These are phyloP conservation scores for Gracilariopsis chorda DNA, from an alignment of 23 red algal genomes.

Conservation along the genomic window DNA sequence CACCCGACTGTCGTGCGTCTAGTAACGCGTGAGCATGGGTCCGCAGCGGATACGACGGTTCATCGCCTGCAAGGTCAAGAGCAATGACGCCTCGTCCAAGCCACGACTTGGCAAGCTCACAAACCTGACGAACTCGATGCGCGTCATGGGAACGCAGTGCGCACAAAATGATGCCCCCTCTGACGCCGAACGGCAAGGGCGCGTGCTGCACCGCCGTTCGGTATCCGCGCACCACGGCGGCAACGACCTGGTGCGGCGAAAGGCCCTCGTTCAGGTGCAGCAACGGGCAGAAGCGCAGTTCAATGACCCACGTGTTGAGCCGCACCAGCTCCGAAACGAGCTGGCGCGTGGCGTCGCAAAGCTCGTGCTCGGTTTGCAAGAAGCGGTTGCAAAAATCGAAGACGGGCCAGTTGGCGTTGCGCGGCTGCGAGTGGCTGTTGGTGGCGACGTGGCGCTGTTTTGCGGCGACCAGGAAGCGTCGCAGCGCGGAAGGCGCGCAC, in stretches of 20 bases:
- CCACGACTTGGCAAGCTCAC: background rate
- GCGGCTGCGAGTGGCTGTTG: background rate
- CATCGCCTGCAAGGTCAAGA: background rate
- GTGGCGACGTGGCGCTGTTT: background rate
- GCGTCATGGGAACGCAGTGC: background rate
- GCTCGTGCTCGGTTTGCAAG: background rate
- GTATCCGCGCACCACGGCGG: background rate
- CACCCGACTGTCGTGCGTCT: background rate
- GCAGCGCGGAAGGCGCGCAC: background rate
- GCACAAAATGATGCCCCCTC: background rate
- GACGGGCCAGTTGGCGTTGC: background rate
- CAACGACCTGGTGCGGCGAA: background rate
- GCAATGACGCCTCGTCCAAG: background rate
- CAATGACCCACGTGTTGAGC: background rate
- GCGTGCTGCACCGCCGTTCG: background rate
- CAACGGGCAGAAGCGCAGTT: background rate
- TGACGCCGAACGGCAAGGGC: background rate
- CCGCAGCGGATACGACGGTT: background rate
- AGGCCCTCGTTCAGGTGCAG: background rate
- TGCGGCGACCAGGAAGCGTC: background rate
- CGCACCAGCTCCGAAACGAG: background rate
- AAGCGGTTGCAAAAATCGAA: conserved; percentile 15
- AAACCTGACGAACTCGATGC: background rate
- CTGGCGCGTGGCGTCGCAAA: background rate
- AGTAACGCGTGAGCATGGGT: background rate